Conservation (phyloP, 345 rosid species). For the Sisymbrium altissimum region DNA sequence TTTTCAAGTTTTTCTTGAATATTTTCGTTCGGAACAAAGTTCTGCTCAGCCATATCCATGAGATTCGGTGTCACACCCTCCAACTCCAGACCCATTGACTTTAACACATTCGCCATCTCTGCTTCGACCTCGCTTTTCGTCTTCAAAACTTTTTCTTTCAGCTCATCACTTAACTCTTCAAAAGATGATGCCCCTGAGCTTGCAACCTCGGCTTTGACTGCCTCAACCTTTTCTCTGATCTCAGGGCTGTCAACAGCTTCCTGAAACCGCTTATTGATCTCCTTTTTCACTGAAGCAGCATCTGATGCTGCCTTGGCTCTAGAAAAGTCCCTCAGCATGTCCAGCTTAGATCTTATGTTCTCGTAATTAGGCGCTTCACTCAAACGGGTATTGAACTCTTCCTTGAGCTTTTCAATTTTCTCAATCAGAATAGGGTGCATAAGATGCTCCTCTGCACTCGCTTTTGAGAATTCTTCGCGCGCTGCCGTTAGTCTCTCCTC, state of each 20-base stretch:
- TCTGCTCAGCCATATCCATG: constrained; percentile 35
- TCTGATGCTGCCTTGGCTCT: constrained; percentile 48
- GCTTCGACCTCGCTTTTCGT: constrained; percentile 49
- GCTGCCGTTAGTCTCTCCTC: constrained; percentile 46
- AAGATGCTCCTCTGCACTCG: constrained; percentile 49
- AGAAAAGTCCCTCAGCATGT: constrained; percentile 66
- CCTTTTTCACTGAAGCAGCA: constrained; percentile 40
- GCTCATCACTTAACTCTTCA: constrained; percentile 50
- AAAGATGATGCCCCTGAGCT: constrained; percentile 50
- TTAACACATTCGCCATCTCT: constrained; percentile 47
- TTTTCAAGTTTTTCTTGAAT: constrained; percentile 42
- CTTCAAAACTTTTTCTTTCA: constrained; percentile 49
- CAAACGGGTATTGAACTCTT: constrained; percentile 54
- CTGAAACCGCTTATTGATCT: constrained; percentile 55
- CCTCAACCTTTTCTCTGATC: constrained; percentile 62
- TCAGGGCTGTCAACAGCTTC: constrained; percentile 56
- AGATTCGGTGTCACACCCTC: constrained; percentile 40
- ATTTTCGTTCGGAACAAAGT: constrained; percentile 29
- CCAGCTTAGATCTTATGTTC: constrained; percentile 61
- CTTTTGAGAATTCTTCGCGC: constrained; percentile 52
- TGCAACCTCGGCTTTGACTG: constrained; percentile 50
- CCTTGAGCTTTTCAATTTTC: constrained; percentile 61
- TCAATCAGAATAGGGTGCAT: constrained; percentile 54
- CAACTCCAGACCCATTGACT: constrained; percentile 61
- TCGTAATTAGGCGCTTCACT: constrained; percentile 57